Conservation (phyloP, 306 rosid species). For the Neltuma alba region DNA sequence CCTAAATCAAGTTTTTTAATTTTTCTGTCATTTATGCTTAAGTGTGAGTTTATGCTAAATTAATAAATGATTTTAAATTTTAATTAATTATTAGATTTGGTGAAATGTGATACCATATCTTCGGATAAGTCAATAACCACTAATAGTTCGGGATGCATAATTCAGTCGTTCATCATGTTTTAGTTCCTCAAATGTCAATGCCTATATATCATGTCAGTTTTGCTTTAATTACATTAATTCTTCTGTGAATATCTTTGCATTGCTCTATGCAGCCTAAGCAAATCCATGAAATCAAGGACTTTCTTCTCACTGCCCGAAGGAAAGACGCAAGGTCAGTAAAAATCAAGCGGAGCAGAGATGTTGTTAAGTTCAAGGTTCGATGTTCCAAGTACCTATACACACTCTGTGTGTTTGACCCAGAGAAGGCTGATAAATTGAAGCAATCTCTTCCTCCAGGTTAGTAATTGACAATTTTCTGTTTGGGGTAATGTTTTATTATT, state of each 20-base stretch:
- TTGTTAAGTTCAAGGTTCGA: slow-evolving; percentile 93
- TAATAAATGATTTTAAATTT: not conserved
- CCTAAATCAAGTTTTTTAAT: not conserved
- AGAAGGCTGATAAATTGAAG: slow-evolving; percentile 94
- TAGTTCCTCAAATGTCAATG: not conserved
- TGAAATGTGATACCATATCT: not conserved
- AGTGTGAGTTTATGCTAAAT: not conserved
- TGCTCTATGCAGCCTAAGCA: slow-evolving; percentile 72
- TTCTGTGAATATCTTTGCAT: not conserved
- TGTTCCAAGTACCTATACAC: slow-evolving; percentile 94
- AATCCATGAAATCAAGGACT: slow-evolving; percentile 89
- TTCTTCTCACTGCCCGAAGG: slow-evolving; percentile 88
- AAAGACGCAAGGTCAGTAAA: slow-evolving; percentile 91
- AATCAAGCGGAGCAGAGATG: slow-evolving; percentile 78
- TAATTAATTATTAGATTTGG: not conserved
- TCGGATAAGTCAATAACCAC: not conserved
- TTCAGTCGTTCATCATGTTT: not conserved
- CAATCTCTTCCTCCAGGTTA: slow-evolving; percentile 96
- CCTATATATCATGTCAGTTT: not conserved
- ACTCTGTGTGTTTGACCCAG: slow-evolving; percentile 72
- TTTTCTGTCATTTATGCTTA: not conserved
- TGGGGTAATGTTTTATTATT: not conserved
- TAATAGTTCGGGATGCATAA: not conserved
- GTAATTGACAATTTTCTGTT: not conserved
- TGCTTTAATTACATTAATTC: not conserved